These are phyloP conservation scores for Lactarius evosmus DNA, from an alignment of 768 basidiomycete species.

Conservation along the genomic window DNA sequence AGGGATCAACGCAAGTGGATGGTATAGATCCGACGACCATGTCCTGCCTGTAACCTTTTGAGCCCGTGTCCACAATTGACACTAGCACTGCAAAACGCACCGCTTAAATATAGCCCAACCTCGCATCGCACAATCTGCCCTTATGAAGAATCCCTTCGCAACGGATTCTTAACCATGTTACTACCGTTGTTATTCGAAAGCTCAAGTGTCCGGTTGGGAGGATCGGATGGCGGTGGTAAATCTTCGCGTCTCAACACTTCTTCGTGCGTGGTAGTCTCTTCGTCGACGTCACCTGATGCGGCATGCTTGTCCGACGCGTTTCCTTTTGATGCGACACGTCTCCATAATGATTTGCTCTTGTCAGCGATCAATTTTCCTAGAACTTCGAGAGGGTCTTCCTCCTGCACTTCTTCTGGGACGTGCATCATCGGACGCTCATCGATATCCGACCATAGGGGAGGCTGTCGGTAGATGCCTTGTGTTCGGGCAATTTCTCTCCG, in stretches of 20 bases:
- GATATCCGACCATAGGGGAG: slow-evolving; percentile 12
- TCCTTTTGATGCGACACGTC: slow-evolving; percentile 20
- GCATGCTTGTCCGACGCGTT: slow-evolving; percentile 5
- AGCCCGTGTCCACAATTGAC: not conserved
- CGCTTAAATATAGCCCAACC: not conserved
- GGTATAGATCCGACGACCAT: not conserved
- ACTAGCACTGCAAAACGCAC: slow-evolving; percentile 1
- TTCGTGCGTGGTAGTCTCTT: not conserved
- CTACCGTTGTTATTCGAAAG: not conserved
- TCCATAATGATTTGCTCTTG: slow-evolving; percentile 26
- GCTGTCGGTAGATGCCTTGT: not conserved
- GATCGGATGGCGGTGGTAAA: not conserved
- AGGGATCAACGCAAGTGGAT: not conserved
- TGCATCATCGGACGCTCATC: slow-evolving; percentile 7
- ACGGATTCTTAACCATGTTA: not conserved
- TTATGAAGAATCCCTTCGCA: not conserved
- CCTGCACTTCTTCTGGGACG: slow-evolving; percentile 7
- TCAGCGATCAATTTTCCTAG: slow-evolving; percentile 21
- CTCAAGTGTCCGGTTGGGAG: not conserved
- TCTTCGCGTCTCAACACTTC: not conserved
- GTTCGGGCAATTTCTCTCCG: slow-evolving; percentile 22
- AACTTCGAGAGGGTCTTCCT: slow-evolving; percentile 24
- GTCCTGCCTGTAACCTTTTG: not conserved
- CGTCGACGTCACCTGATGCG: not conserved
- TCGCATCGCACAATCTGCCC: not conserved